Evolutionary conservation across 2,329 filamentous ascomycete species (phyloP), one percentile per base, ranked within the genome.

Genomic region (Pseudocercospora vitis): DNA sequence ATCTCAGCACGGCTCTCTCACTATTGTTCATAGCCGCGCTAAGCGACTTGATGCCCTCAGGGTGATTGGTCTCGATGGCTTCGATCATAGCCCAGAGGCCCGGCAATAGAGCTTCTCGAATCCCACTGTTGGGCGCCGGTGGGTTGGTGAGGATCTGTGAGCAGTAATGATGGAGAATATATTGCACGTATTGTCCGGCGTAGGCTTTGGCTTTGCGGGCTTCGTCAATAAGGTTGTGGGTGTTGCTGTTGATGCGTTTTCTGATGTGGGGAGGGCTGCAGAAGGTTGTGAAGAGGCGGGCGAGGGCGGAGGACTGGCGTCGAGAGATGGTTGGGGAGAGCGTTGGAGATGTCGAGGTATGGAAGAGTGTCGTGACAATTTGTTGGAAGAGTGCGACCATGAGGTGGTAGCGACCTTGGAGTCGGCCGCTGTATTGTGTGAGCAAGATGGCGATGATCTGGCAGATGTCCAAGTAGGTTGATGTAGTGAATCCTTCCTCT

Each of bases 321-420:
- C 69, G 63, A 4, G 63, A n/a, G n/a, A n/a, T n/a, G n/a, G n/a
- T n/a, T n/a, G n/a, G n/a, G 50, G 21, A 59, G 29, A 48, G 45
- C 59, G 56, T 32, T 14, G 7, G 7, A 18, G n/a, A 29, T n/a
- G 3, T 5, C 2, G n/a, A 2, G 12, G 54, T 48, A 73, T 73
- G 11, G 74, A 84, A 84, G 8, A 86, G 74, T 47, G 78, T 79
- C 50, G 74, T 72, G 1, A 85, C 68, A 1, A 86, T 74, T 9
- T 70, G 70, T 61, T 83, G 79, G 53, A 86, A 74, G 9, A 80
- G 71, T 0, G 76, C 74, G 4, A 84, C 68, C 12, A 86, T 69
- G 8, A 86, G 71, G 62, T 86, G 82, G 68, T 81, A 81, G 19
- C 83, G 80, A 6, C 82, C 82, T 29, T 80, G 78, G 7, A 86